phyloP scores from a whole-genome alignment of 164 flowering plant species.

The Hamamelis virginiana region DNA sequence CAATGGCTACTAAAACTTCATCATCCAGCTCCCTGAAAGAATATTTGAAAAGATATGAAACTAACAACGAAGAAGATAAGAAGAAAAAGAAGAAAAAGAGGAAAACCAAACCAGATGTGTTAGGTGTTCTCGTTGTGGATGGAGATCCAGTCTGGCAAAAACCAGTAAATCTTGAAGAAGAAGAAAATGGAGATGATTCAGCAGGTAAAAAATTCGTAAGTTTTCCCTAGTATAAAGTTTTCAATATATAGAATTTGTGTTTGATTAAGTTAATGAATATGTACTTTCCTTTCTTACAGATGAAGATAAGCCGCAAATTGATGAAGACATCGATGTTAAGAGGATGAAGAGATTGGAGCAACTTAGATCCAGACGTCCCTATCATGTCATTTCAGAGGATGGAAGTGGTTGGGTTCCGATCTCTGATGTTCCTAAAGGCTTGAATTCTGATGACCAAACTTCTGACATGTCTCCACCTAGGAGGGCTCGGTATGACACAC shows the following conservation, averaged over 20 bases:
- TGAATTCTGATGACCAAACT: constrained; percentile 8
- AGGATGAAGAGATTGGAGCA: constrained; percentile 81
- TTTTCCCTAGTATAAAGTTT: background rate
- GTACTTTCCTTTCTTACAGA: constrained; percentile 20
- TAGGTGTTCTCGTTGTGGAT: constrained; percentile 68
- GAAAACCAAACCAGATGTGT: constrained; percentile 25
- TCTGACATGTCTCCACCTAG: constrained; percentile 53
- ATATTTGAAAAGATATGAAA: constrained; percentile 69
- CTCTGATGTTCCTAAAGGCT: constrained; percentile 29
- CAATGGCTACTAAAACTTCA: constrained; percentile 22
- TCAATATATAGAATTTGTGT: background rate
- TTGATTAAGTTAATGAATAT: background rate
- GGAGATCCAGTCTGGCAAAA: constrained; percentile 93
- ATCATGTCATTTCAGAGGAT: constrained; percentile 76
- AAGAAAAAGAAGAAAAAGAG: constrained; percentile 48
- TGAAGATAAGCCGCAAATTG: constrained; percentile 74
- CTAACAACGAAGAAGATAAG: constrained; percentile 28
- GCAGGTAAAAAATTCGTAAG: constrained; percentile 40
- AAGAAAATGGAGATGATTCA: constrained; percentile 48
- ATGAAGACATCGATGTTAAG: constrained; percentile 89
- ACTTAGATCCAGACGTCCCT: constrained; percentile 52
- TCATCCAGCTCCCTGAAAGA: constrained; percentile 41
- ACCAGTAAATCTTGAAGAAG: constrained; percentile 53
- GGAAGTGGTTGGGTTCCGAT: constrained; percentile 95
- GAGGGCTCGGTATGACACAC: background rate